phyloP scores from a whole-genome alignment of 2,329 filamentous ascomycete genomes.

The Fusarium sp. region DNA sequence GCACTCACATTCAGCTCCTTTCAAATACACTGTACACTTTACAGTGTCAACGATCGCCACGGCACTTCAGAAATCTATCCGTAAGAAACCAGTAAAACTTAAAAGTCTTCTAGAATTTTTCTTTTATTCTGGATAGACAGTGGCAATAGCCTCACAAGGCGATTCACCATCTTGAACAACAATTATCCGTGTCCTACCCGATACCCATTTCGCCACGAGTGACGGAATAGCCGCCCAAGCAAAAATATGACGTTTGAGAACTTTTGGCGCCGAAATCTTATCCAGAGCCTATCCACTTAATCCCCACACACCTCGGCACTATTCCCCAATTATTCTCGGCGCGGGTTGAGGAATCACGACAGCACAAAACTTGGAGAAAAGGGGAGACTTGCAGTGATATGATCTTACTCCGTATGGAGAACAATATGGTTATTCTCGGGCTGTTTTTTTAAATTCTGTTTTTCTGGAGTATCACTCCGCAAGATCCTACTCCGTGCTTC shows the following conservation, averaged over 20 bases:
- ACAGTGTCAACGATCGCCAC: background rate
- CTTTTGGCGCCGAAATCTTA: constrained; percentile 6
- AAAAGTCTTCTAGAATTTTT: background rate
- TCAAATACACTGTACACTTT: background rate
- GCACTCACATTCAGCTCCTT: background rate
- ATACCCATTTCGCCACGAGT: constrained; percentile 3
- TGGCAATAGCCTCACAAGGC: background rate
- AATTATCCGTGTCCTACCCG: background rate
- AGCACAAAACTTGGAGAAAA: constrained; percentile 14
- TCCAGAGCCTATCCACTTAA: constrained; percentile 2
- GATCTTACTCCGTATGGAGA: background rate
- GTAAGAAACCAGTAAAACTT: background rate
- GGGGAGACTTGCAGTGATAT: background rate
- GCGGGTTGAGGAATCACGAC: background rate
- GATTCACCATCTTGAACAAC: background rate
- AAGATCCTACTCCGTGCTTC: background rate
- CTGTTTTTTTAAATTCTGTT: background rate
- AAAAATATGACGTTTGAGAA: constrained; percentile 13
- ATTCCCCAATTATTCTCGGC: constrained; percentile 28
- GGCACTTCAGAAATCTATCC: background rate
- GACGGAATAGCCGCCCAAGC: background rate
- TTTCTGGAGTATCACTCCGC: background rate
- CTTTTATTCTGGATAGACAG: background rate
- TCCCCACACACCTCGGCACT: constrained; percentile 14
- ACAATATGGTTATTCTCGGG: constrained; percentile 9